phyloP scores from a whole-genome alignment of 192 early-diverging fungal species.

The Coemansia sp. region DNA sequence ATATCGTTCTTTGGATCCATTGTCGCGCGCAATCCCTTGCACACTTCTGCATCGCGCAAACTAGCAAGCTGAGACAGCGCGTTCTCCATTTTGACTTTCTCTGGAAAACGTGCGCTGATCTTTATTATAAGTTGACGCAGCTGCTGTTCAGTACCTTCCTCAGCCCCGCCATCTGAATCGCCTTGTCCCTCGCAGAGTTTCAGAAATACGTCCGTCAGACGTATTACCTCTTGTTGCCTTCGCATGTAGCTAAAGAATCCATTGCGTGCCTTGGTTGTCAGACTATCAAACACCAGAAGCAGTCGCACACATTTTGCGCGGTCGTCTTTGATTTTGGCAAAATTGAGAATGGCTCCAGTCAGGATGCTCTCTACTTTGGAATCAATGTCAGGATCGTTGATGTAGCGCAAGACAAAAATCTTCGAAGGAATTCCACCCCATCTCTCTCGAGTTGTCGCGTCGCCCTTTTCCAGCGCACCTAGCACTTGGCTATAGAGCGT shows the following conservation, averaged over 20 bases:
- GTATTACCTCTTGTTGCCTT: constrained; percentile 66
- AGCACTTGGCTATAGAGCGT: constrained; percentile 73
- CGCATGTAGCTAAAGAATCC: constrained; percentile 77
- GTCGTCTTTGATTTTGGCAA: constrained; percentile 48
- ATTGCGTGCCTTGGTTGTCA: constrained; percentile 67
- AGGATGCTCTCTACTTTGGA: constrained; percentile 51
- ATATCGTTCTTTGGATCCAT: constrained; percentile 71
- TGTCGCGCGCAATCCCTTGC: constrained; percentile 64
- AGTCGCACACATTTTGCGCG: constrained; percentile 57
- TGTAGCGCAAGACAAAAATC: constrained; percentile 81
- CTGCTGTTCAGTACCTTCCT: constrained; percentile 45
- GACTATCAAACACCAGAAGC: constrained; percentile 60
- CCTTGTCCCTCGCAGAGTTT: constrained; percentile 63
- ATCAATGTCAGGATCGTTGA: constrained; percentile 79
- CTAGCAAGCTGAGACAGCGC: constrained; percentile 70
- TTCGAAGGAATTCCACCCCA: constrained; percentile 82
- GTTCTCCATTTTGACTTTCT: constrained; percentile 61
- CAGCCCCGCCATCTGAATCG: constrained; percentile 47
- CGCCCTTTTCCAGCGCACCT: constrained; percentile 67
- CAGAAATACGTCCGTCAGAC: constrained; percentile 60
- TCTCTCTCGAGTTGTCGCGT: constrained; percentile 57
- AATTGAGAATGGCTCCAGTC: constrained; percentile 43
- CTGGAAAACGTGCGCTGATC: constrained; percentile 62
- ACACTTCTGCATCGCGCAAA: constrained; percentile 64
- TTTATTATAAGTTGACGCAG: constrained; percentile 57